Base-by-base conservation (phyloP, 179 eudicot genomes). In the Drosera spatulata region DNA sequence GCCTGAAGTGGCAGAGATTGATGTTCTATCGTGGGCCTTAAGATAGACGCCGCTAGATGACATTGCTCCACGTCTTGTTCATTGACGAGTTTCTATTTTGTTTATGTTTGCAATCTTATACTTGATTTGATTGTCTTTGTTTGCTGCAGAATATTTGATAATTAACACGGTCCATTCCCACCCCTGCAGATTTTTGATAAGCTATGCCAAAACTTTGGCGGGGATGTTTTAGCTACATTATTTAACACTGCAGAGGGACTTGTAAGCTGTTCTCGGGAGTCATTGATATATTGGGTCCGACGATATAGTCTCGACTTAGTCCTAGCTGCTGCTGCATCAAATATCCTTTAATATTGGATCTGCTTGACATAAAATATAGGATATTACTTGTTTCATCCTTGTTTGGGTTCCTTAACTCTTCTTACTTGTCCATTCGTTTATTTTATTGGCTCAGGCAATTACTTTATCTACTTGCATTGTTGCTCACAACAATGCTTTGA, bases 401-500 rank as follows among this genome's bases (percentile, higher is more conserved):
- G 11, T 69, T 47, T 71, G 71, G 65, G 54, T 78, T 73, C 91
- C 93, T 91, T 91, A 71, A 91, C 96, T 68, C 67, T 49, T 58
- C 68, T 13, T 73, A 91, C 98, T 91, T 73, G 62, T 84, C 74
- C 98, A 91, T 86, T 91, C 98, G 58, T 91, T 84, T 68, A 70
- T 88, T 69, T 79, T 91, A 75, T 81, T 91, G 86, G 98, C 85
- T 77, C 98, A 91, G 82, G 95, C 96, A 45, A 84, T 91, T 58
- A 88, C 98, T 61, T 73, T 91, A 77, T 91, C 98, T 48, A 86
- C 96, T 39, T 91, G 98, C 79, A 91, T 91, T 64, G 98, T 91
- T 38, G 96, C 98, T 68, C 98, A 91, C 60, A 91, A 88, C 71
- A 91, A 91, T 76, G 87, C 98, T 50, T 76, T 91, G 71, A 73